These are phyloP conservation scores for Podospora sp. DNA, from an alignment of 495 filamentous ascomycete genomes.

Conservation along the genomic window DNA sequence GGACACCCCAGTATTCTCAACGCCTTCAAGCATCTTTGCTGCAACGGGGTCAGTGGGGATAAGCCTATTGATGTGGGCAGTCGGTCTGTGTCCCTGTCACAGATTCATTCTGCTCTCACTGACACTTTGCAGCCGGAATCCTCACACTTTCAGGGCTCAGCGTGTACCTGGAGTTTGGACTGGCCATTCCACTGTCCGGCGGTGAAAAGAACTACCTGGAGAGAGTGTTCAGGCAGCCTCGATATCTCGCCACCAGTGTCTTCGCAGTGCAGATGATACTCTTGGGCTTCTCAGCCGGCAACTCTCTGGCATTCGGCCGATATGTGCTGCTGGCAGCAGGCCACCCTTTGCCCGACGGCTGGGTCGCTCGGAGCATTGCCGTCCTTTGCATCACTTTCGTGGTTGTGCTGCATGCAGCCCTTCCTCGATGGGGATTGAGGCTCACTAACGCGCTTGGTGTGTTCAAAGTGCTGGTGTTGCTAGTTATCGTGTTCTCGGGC, in stretches of 20 bases:
- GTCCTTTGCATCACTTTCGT: slow-evolving; percentile 58
- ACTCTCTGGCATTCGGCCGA: slow-evolving; percentile 67
- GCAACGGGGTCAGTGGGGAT: slow-evolving; percentile 47
- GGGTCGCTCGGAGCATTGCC: slow-evolving; percentile 63
- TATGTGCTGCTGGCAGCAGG: slow-evolving; percentile 67
- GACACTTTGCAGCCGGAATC: slow-evolving; percentile 19
- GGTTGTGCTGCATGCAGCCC: slow-evolving; percentile 57
- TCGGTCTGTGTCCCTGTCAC: slow-evolving; percentile 27
- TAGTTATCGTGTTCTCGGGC: slow-evolving; percentile 63
- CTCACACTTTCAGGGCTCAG: slow-evolving; percentile 27
- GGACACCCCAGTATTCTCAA: slow-evolving; percentile 38
- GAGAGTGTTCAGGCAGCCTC: slow-evolving; percentile 61
- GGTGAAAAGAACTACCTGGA: slow-evolving; percentile 68
- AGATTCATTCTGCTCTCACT: neutral
- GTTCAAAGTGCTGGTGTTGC: slow-evolving; percentile 64
- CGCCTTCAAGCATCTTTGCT: slow-evolving; percentile 48
- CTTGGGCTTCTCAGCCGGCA: slow-evolving; percentile 57
- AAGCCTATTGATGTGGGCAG: slow-evolving; percentile 43
- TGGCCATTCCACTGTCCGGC: slow-evolving; percentile 54
- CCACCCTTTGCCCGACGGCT: slow-evolving; percentile 53
- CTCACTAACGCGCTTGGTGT: slow-evolving; percentile 65
- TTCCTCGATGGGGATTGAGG: slow-evolving; percentile 63
- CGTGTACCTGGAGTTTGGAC: slow-evolving; percentile 50
- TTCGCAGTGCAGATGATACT: slow-evolving; percentile 61
- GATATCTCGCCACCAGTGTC: slow-evolving; percentile 62